phyloP scores from a whole-genome alignment of 1,284 basidiomycete species.

The Inonotus obliquus region DNA sequence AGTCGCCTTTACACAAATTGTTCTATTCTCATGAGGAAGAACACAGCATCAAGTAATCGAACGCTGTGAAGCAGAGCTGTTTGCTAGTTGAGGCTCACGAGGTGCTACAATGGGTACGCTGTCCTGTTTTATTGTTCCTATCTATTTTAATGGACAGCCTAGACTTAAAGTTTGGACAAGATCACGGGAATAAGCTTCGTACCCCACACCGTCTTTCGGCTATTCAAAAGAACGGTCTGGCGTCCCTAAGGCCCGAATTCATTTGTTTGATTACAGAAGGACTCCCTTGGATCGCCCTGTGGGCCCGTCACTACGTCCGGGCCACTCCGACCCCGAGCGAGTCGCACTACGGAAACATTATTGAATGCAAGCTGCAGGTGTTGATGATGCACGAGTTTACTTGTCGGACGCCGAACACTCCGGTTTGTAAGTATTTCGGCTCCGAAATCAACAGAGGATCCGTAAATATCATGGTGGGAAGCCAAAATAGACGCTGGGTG shows the following conservation, averaged over 20 bases:
- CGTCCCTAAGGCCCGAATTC: neutral
- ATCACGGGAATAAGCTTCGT: slow-evolving; percentile 6
- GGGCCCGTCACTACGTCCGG: neutral
- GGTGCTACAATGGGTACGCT: neutral
- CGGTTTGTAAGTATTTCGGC: too few species aligned
- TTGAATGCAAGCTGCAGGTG: neutral
- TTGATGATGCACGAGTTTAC: neutral
- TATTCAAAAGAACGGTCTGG: neutral
- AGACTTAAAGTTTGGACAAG: neutral
- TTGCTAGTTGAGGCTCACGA: neutral
- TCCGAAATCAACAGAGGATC: too few species aligned
- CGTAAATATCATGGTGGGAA: too few species aligned
- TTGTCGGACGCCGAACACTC: too few species aligned
- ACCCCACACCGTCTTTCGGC: slow-evolving; percentile 1
- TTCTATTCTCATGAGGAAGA: neutral
- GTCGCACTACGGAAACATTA: neutral
- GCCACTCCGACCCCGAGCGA: neutral
- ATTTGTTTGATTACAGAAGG: neutral
- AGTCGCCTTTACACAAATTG: neutral
- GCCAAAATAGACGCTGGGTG: too few species aligned
- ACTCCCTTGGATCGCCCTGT: neutral
- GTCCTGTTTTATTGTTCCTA: neutral
- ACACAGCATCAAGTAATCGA: neutral
- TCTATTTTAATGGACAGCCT: neutral
- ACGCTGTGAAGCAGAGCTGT: neutral